Evolutionary conservation across 768 basidiomycete species (phyloP), one percentile per base, ranked within the genome.

Genomic region (Leucocoprinus leucothites): DNA sequence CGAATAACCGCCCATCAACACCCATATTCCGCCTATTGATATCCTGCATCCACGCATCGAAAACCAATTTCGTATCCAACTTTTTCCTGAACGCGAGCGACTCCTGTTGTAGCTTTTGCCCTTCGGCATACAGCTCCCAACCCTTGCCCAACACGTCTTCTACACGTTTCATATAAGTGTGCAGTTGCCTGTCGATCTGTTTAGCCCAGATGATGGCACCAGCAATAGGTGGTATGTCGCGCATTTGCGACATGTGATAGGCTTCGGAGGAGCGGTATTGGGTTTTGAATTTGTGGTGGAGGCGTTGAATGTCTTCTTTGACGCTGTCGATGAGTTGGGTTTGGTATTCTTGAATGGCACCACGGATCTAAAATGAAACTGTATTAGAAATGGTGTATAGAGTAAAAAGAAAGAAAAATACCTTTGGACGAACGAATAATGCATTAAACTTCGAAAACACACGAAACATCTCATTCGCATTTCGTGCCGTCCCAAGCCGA

Each of bases 391-490:
- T 13, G 13, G 9, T 31, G 5, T 26, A 35, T 11, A 14, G 18
- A 9, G n/a, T 19, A 11, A 35, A 16, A 14, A 41, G 14, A 26
- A n/a, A 9, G 8, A 36, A 21, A 26, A 50, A 22, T 9, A 61
- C 61, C 58, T 62, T 60, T 11, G 58, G 58, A 14, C 61, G 48
- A 16, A 62, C 59, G 21, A 62, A 60, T 22, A 98, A 72, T 0
- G 94, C 91, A 67, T 99, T 98, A 77, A 98, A 98, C 71, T 96
- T 96, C 16, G 93, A 95, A 71, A 99, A 98, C 43, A 98, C 96
- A 49, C 96, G 82, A 74, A 99, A 98, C 97, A 98, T 99, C 73
- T 98, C 97, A 68, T 97, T 96, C 14, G 97, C 96, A 68, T 98
- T 99, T 28, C 94, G 77, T 21, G 97, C 97, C 14, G 94, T 96